These are phyloP conservation scores for Salvia rosmarinus DNA, from an alignment of 257 asterid genomes.

Conservation along the genomic window DNA sequence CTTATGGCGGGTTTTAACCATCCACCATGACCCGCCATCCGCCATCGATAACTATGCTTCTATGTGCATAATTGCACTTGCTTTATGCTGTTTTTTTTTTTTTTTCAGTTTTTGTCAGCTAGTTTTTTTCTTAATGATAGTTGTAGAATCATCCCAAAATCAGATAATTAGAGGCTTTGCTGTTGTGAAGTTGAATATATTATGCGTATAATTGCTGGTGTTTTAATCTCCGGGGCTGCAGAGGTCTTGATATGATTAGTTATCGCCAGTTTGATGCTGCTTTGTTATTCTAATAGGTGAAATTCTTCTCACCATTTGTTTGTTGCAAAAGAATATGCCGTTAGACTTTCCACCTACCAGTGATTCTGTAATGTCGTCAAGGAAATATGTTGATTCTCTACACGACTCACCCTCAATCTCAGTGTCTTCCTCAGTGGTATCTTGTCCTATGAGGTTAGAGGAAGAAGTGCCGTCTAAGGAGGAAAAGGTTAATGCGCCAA, in stretches of 20 bases:
- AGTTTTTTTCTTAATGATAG: slow-evolving; percentile 1
- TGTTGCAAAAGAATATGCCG: slow-evolving; percentile 55
- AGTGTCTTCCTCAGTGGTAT: slow-evolving; percentile 48
- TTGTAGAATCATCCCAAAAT: background rate
- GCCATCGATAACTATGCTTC: no score
- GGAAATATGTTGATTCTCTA: slow-evolving; percentile 48
- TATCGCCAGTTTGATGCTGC: slow-evolving; percentile 24
- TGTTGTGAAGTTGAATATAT: background rate
- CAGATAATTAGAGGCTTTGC: background rate
- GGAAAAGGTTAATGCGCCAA: slow-evolving; percentile 55
- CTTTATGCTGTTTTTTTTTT: background rate
- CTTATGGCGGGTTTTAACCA: no score
- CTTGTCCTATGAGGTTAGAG: slow-evolving; percentile 58
- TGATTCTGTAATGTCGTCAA: slow-evolving; percentile 42
- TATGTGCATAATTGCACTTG: background rate
- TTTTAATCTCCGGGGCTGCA: background rate
- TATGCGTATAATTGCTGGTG: background rate
- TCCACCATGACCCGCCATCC: no score
- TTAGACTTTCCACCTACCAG: slow-evolving; percentile 49
- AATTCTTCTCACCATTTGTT: slow-evolving; percentile 80
- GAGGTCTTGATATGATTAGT: slow-evolving; percentile 27
- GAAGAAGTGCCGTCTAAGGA: slow-evolving; percentile 59
- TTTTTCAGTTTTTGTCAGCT: background rate
- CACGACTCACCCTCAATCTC: slow-evolving; percentile 51
- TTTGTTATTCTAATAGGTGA: slow-evolving; percentile 56